Evolutionary conservation across 2,329 filamentous ascomycete genomes (phyloP), one percentile per base, ranked within the genome.

Genomic region (Orbilia blumenaviensis): DNA sequence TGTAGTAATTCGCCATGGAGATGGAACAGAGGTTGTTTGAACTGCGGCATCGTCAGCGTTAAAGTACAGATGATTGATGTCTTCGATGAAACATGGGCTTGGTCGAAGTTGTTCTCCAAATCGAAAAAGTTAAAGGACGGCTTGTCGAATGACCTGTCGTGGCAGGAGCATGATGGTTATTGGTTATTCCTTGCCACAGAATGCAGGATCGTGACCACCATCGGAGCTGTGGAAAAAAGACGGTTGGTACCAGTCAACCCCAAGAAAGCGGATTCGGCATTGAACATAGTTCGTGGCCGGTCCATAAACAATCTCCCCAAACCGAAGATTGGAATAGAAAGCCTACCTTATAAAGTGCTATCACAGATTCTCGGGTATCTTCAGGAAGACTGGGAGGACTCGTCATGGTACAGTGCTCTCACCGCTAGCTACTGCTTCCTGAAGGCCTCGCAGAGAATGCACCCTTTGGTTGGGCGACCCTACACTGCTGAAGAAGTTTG

Each of bases 331-430:
- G 66, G 66, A 2, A 62, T 71, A 12, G 56, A 71, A 38, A 44
- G 50, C 27, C 21, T 71, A 18, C 66, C 66, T 18, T 71, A 71
- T 16, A 63, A 63, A 16, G 34, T 71, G 1, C 34, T 63, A 4
- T 60, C 66, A 0, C 56, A 56, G 44, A 71, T 71, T 32, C 32
- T 71, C 7, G 66, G 52, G 4, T 71, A 71, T n/a, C 25, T 63
- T 0, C 23, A 48, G 2, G 32, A 29, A 5, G 66, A 71, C 21
- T 71, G 56, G 56, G 46, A 71, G 25, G 56, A 62, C 18, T 25
- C 21, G 4, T 69, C 66, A 1, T 71, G 66, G 66, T 71, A 50
- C 27, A 71, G 61, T 18, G 66, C 66, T 25, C 16, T 63, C 18
- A 52, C 46, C 10, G 44, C 66, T 12, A 71, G 56, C 21, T 63